phyloP scores from a whole-genome alignment of 2,329 filamentous ascomycete species.

The Xylaria multiplex region DNA sequence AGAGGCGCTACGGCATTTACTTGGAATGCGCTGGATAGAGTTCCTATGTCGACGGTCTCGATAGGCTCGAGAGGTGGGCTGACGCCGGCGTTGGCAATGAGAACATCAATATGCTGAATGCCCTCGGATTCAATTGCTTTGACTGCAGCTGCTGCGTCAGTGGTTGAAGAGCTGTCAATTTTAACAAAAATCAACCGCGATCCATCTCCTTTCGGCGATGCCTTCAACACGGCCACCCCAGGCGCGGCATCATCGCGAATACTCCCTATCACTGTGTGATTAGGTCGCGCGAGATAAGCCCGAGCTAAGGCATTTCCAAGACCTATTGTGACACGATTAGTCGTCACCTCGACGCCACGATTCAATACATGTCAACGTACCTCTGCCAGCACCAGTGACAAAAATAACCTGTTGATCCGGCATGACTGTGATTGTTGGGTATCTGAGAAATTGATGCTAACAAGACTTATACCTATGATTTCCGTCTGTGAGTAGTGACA shows the following conservation, averaged over 20 bases:
- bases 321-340: conserved; percentile 37
- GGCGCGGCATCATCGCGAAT: conserved; percentile 47
- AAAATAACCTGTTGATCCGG: not conserved
- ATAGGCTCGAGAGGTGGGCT: conserved; percentile 38
- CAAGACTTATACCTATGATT: not conserved
- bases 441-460: not conserved
- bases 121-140: conserved; percentile 40
- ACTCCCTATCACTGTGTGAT: conserved; percentile 52
- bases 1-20: conserved; percentile 46
- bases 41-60: conserved; percentile 47
- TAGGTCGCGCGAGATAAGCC: conserved; percentile 49
- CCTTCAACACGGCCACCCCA: conserved; percentile 41
- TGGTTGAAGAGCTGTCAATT: conserved; percentile 43
- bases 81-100: conserved; percentile 51
- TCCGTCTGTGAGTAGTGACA: not conserved
- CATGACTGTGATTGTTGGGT: not conserved
- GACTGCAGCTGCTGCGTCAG: conserved; percentile 42
- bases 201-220: conserved; percentile 26
- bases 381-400: conserved; percentile 11
- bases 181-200: conserved; percentile 42
- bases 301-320: conserved; percentile 47
- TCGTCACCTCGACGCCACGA: not conserved
- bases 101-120: conserved; percentile 47
- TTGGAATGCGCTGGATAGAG: conserved; percentile 40
- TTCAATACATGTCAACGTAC: not conserved